Percentiles rank a stretch among this genome's conserved stretches.
phyloP scores from a whole-genome alignment of 805 yeast species.

The Ogataea sp. region DNA sequence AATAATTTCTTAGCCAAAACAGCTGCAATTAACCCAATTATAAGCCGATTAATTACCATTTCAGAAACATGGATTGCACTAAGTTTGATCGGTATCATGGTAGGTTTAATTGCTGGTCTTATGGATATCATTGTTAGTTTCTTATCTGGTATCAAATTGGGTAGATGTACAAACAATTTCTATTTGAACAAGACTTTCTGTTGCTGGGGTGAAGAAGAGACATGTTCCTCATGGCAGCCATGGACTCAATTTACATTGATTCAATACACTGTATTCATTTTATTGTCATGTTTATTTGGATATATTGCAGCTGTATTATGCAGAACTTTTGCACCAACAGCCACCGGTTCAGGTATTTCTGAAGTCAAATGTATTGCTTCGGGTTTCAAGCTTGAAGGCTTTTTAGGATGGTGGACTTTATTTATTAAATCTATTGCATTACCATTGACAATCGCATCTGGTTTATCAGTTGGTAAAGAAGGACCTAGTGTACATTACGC shows the following conservation, averaged over 20 bases:
- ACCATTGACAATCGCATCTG: conserved; percentile 90
- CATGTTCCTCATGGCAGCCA: conserved; percentile 60
- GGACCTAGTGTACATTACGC: conserved; percentile 99
- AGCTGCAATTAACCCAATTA: conserved; percentile 6
- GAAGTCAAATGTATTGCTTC: conserved; percentile 93
- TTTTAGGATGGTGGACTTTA: conserved; percentile 66
- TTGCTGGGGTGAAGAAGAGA: conserved; percentile 54
- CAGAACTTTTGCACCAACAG: conserved; percentile 67
- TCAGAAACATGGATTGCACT: conserved; percentile 66
- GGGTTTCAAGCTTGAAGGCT: conserved; percentile 76
- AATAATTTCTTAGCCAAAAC: conserved; percentile 5
- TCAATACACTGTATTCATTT: conserved; percentile 52
- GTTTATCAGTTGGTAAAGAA: conserved; percentile 91
- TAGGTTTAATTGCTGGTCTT: conserved; percentile 79
- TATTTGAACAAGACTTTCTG: conserved; percentile 72
- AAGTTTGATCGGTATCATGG: conserved; percentile 62
- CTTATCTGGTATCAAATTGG: conserved; percentile 70
- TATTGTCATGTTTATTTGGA: conserved; percentile 55
- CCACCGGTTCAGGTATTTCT: conserved; percentile 96
- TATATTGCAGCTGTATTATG: conserved; percentile 62
- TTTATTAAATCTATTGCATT: conserved; percentile 69
- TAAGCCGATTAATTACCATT: conserved; percentile 24
- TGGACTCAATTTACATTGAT: conserved; percentile 44
- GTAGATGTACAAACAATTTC: conserved; percentile 66
- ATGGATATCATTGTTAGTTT: conserved; percentile 80